Percentiles rank a stretch among this genome's conserved stretches.
Evolutionary conservation across 441 rosid genomes (phyloP).

Genomic region (Bruguiera hainesii): DNA sequence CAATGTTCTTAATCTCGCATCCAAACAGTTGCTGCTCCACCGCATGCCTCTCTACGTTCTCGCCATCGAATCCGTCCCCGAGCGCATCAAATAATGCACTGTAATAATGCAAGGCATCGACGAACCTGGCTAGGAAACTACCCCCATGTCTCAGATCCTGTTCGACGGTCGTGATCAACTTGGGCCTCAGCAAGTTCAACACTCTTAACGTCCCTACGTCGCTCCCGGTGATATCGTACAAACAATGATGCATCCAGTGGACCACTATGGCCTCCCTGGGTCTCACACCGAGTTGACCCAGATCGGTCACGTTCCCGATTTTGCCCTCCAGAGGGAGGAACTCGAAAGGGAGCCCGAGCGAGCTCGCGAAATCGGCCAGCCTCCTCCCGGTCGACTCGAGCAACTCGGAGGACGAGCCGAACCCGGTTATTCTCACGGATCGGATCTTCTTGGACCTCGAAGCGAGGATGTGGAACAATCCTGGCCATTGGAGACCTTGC

Average conservation of each 20-base stretch:
- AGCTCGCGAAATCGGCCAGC: constrained; percentile 72
- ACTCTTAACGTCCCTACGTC: constrained; percentile 54
- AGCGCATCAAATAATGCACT: constrained; percentile 88
- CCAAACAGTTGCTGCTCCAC: constrained; percentile 88
- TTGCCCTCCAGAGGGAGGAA: constrained; percentile 71
- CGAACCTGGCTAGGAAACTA: constrained; percentile 69
- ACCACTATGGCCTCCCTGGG: constrained; percentile 70
- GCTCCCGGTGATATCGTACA: constrained; percentile 74
- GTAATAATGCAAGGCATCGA: constrained; percentile 86
- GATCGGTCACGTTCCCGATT: constrained; percentile 53
- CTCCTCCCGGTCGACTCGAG: constrained; percentile 77
- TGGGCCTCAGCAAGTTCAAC: constrained; percentile 55
- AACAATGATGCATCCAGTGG: constrained; percentile 92
- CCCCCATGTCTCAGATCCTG: constrained; percentile 74
- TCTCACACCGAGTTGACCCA: constrained; percentile 51
- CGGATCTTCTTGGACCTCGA: constrained; percentile 69
- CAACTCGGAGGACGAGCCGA: constrained; percentile 67
- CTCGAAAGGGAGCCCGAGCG: constrained; percentile 70
- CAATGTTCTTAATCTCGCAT: constrained; percentile 75
- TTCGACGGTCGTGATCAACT: constrained; percentile 70
- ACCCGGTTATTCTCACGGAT: constrained; percentile 76
- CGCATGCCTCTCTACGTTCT: constrained; percentile 66
- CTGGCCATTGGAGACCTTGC: constrained; percentile 99
- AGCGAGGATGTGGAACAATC: constrained; percentile 85
- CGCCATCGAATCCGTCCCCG: constrained; percentile 59